Percentiles rank a stretch among this genome's conserved stretches.
Conservation (phyloP, 306 rosid genomes). For the Cucurbita argyrosperma region DNA sequence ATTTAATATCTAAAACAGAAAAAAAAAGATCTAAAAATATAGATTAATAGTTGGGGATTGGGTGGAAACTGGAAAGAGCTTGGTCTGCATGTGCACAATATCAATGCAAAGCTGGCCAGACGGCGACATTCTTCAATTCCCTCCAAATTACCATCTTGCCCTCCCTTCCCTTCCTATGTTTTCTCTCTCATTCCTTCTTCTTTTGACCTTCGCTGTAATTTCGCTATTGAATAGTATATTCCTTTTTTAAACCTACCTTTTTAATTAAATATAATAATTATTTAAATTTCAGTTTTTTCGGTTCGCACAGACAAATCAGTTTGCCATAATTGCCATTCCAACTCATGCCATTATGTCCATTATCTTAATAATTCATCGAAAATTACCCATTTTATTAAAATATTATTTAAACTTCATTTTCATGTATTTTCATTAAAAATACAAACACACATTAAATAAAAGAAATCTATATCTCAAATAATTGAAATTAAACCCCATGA, state of each 20-base stretch:
- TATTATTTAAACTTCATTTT: not conserved
- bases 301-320: not conserved
- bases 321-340: conserved; percentile 1
- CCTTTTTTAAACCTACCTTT: not conserved
- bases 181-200: not conserved
- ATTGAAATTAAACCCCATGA: not conserved
- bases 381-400: not conserved
- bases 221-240: not conserved
- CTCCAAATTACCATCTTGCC: not conserved
- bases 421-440: not conserved
- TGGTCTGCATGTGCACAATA: not conserved
- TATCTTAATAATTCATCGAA: not conserved
- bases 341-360: not conserved
- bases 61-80: not conserved
- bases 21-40: too few relatives aligned
- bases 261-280: not conserved
- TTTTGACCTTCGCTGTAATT: not conserved
- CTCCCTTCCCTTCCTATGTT: not conserved
- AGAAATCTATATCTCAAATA: not conserved
- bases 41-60: not conserved
- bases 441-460: too few relatives aligned
- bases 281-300: not conserved
- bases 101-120: not conserved
- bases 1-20: not conserved
- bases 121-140: not conserved